phyloP scores from a whole-genome alignment of 2,329 filamentous ascomycete species.

The Ascochyta pisi region DNA sequence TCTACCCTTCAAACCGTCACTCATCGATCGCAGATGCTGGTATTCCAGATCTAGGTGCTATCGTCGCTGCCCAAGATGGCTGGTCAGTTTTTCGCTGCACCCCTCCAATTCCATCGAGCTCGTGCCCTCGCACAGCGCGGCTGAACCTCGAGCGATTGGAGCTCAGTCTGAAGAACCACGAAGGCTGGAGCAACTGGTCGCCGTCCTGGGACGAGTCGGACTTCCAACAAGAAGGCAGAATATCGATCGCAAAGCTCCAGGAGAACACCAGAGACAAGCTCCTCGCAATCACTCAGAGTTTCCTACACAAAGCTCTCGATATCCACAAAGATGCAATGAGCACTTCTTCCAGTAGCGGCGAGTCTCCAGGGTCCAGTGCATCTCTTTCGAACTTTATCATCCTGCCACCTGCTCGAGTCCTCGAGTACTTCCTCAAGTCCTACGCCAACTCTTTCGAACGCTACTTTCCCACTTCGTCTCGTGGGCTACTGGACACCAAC shows the following conservation, averaged over 20 bases:
- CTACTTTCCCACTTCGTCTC: conserved; percentile 69
- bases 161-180: conserved; percentile 59
- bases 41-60: conserved; percentile 54
- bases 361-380: conserved; percentile 57
- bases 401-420: conserved; percentile 68
- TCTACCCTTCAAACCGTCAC: conserved; percentile 50
- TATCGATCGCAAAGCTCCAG: conserved; percentile 58
- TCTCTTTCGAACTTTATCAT: conserved; percentile 67
- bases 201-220: conserved; percentile 59
- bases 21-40: conserved; percentile 49
- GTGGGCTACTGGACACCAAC: conserved; percentile 69
- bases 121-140: conserved; percentile 59
- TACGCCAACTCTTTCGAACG: conserved; percentile 71
- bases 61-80: conserved; percentile 58
- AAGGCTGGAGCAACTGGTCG: conserved; percentile 60
- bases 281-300: conserved; percentile 74
- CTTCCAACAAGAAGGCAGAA: conserved; percentile 54
- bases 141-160: conserved; percentile 60
- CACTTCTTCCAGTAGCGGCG: conserved; percentile 50
- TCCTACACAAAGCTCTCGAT: conserved; percentile 73
- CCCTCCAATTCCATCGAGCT: conserved; percentile 55
- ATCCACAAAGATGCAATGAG: conserved; percentile 64
- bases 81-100: conserved; percentile 63
- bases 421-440: conserved; percentile 71
- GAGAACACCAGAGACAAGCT: conserved; percentile 70